These are phyloP conservation scores for Penicillium sp. DNA, from an alignment of 2,329 filamentous ascomycete genomes.

Conservation along the genomic window DNA sequence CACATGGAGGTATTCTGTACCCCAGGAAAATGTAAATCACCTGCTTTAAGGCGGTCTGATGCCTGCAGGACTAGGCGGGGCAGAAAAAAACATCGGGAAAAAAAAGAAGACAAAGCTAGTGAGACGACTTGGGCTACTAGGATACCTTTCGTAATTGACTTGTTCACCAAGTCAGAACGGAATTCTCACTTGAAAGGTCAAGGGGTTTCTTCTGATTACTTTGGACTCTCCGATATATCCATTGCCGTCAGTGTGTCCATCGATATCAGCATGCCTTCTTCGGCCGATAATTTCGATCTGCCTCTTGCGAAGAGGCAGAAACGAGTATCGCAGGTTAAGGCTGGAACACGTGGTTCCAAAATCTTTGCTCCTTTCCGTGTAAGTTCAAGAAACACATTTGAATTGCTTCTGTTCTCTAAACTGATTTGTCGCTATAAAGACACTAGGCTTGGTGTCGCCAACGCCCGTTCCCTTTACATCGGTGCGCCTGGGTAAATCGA, in stretches of 20 bases:
- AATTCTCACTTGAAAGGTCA: background rate
- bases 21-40: background rate
- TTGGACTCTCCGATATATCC: background rate
- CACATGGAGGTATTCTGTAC: background rate
- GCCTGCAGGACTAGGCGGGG: slow-evolving; percentile 5
- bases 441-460: slow-evolving; percentile 88
- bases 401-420: slow-evolving; percentile 7
- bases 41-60: slow-evolving; percentile 4
- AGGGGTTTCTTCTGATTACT: background rate
- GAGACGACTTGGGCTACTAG: background rate
- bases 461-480: slow-evolving; percentile 87
- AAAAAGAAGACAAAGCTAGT: slow-evolving; percentile 7
- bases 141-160: background rate
- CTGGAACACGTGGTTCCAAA: slow-evolving; percentile 59
- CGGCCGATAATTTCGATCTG: slow-evolving; percentile 55
- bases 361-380: slow-evolving; percentile 95
- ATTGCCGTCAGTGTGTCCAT: background rate
- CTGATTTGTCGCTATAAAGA: slow-evolving; percentile 55
- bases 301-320: slow-evolving; percentile 78
- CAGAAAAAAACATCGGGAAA: slow-evolving; percentile 12
- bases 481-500: slow-evolving; percentile 85
- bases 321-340: slow-evolving; percentile 45
- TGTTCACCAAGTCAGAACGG: background rate
- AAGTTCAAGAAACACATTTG: slow-evolving; percentile 40
- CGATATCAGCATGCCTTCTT: slow-evolving; percentile 46